Evolutionary conservation across 2,329 filamentous ascomycete species (phyloP).

Genomic region (Balansia obtecta): DNA sequence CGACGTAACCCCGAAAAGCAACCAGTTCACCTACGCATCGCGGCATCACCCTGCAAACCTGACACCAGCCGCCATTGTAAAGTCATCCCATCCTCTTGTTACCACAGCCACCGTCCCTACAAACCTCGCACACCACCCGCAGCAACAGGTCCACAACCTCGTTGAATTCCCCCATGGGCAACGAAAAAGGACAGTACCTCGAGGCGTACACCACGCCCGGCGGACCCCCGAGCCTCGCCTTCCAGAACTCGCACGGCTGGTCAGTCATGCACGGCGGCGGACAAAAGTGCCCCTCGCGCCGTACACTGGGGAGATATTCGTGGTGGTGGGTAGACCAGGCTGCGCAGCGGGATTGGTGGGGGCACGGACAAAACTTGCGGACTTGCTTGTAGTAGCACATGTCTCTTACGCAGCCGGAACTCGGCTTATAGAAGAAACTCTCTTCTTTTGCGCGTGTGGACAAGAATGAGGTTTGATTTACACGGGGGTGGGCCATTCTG

Average conservation of each 20-base stretch:
- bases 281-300: background rate
- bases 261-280: background rate
- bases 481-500: too few species aligned
- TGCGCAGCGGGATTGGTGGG: background rate
- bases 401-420: too few species aligned
- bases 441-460: background rate
- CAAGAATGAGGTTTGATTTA: too few species aligned
- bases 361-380: conserved; percentile 3
- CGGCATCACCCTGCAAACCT: too few species aligned
- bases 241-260: conserved; percentile 1
- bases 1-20: too few species aligned
- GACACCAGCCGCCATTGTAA: background rate
- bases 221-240: background rate
- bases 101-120: background rate
- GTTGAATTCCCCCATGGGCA: background rate
- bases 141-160: background rate
- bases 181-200: conserved; percentile 1
- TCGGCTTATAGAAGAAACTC: too few species aligned
- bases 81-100: background rate
- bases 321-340: background rate
- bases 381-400: conserved; percentile 5
- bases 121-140: background rate
- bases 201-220: background rate
- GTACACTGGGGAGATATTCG: background rate
- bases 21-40: too few species aligned